Percentiles rank a stretch among this genome's conserved stretches.
phyloP scores from a whole-genome alignment of 208 protist species.

The Trypanosoma conorhini region DNA sequence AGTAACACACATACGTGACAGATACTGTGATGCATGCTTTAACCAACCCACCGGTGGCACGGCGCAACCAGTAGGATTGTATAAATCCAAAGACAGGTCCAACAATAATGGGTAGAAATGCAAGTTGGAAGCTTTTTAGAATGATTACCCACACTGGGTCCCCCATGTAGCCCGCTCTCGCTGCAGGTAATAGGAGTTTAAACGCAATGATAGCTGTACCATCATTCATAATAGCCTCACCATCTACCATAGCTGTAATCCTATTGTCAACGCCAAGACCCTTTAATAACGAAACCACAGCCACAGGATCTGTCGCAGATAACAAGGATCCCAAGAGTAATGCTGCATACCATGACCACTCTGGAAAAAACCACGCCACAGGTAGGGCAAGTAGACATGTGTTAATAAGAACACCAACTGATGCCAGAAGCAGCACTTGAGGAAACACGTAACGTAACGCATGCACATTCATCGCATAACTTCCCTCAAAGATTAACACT shows the following conservation, averaged over 20 bases:
- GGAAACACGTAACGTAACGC: constrained; percentile 61
- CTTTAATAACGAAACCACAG: constrained; percentile 86
- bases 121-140: constrained; percentile 44
- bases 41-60: constrained; percentile 42
- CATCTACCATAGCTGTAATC: constrained; percentile 84
- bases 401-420: constrained; percentile 77
- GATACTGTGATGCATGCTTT: constrained; percentile 83
- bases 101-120: constrained; percentile 56
- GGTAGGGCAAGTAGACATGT: constrained; percentile 57
- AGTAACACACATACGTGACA: constrained; percentile 86
- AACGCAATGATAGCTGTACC: constrained; percentile 91
- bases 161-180: constrained; percentile 35
- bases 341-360: constrained; percentile 71
- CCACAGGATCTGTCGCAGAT: constrained; percentile 90
- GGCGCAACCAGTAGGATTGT: constrained; percentile 67
- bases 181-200: constrained; percentile 71
- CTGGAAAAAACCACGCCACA: constrained; percentile 47
- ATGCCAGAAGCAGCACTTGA: constrained; percentile 73
- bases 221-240: constrained; percentile 91
- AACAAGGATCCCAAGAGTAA: constrained; percentile 80
- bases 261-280: constrained; percentile 73
- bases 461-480: constrained; percentile 83
- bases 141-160: constrained; percentile 38
- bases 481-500: constrained; percentile 89
- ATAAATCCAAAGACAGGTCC: constrained; percentile 74